Percentiles rank a stretch among this genome's conserved stretches.
Conservation (phyloP, 148 eudicot genomes). For the Camellia granthamiana region DNA sequence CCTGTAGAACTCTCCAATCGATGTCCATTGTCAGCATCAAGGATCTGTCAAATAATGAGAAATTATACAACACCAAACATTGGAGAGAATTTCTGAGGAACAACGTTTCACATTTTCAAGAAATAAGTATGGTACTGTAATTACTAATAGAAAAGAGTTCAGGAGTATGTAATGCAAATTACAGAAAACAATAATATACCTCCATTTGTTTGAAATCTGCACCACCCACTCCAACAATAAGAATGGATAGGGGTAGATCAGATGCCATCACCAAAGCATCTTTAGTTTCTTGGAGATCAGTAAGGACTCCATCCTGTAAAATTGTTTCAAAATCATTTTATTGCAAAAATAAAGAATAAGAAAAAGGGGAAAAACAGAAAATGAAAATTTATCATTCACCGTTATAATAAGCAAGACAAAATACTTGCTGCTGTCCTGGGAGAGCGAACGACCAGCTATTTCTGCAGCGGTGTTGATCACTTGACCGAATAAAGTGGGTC, state of each 20-base stretch:
- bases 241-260: slow-evolving; percentile 79
- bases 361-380: neutral
- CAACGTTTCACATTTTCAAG: too few relatives aligned
- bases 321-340: neutral
- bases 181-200: slow-evolving; percentile 32
- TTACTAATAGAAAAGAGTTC: neutral
- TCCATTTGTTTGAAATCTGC: slow-evolving; percentile 94
- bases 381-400: slow-evolving; percentile 23
- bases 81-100: too few relatives aligned
- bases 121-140: too few relatives aligned
- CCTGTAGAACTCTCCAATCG: slow-evolving; percentile 83
- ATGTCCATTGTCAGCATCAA: slow-evolving; percentile 81
- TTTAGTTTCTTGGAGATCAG: slow-evolving; percentile 84
- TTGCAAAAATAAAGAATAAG: slow-evolving; percentile 7
- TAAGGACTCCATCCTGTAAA: slow-evolving; percentile 79
- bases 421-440: slow-evolving; percentile 51
- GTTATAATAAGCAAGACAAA: slow-evolving; percentile 77
- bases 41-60: slow-evolving; percentile 47
- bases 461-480: slow-evolving; percentile 77
- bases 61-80: too few relatives aligned
- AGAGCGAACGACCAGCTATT: slow-evolving; percentile 66
- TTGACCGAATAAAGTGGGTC: slow-evolving; percentile 83
- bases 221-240: slow-evolving; percentile 86
- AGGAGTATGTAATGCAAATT: neutral
- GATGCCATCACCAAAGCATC: slow-evolving; percentile 82